Evolutionary conservation across 495 filamentous ascomycete species (phyloP), one percentile per base, ranked within the genome.

Genomic region (Aspergillus saccharolyticus): DNA sequence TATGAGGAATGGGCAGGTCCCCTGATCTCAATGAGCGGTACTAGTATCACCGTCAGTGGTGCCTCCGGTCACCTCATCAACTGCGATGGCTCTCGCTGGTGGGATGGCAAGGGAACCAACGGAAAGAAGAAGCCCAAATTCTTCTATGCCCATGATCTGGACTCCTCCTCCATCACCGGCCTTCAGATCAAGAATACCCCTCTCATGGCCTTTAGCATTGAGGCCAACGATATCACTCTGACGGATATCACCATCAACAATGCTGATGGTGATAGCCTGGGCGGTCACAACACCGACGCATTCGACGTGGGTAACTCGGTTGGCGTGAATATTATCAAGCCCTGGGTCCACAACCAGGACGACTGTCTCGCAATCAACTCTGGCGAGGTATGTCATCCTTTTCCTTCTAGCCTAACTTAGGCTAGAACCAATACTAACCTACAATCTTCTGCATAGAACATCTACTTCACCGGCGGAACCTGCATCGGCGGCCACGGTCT

Each of bases 361-460:
- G 85, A 88, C 60, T 88, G 85, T 60, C 66, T 87, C 12, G 85
- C 85, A 7, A 63, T 88, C 54, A 88, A 85, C 68, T 83, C 79
- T 1, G 84, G 84, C 44, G 77, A 69, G 0, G 67, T 71, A 57
- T 44, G 52, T 54, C n/a, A 17, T 4, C 44, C 14, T 4, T 10
- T 17, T 17, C 15, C 19, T 20, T n/a, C 15, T 16, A 7, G 14
- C 22, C 9, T 10, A 22, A 3, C 44, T 39, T 30, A 30, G 25
- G 25, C 25, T n/a, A n/a, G n/a, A n/a, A n/a, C 25, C 9, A 18
- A 19, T 45, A 21, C 44, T 47, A 21, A 47, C 44, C 19, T 6
- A 19, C 9, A 9, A 66, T 81, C 17, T 12, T 14, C n/a, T 21
- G 7, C 33, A 6, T 21, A 72, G 72, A 74, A 79, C 58, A 83